Evolutionary conservation across 345 rosid species (phyloP), one percentile per base, ranked within the genome.

Genomic region (Alliaria petiolata): DNA sequence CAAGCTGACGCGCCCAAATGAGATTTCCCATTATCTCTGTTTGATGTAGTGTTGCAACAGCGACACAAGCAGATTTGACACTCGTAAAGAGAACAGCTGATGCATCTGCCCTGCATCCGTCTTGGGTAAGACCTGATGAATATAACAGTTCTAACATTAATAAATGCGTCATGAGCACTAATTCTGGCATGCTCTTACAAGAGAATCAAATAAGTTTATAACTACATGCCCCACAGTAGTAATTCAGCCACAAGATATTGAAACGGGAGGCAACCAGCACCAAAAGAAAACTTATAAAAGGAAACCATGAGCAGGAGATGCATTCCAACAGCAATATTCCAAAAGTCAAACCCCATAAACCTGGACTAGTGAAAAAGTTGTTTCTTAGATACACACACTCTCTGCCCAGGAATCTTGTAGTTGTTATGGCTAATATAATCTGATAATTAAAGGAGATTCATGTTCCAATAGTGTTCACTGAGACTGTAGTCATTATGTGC

Each of bases 1-100:
- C 99, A 26, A 95, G 86, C 82, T 95, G 97, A 15, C 97, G 89
- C 33, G 96, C 97, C 99, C 99, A 95, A 50, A 95, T 81, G 76
- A 62, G 35, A 57, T 81, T 85, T 26, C 91, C 97, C 25, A 77
- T 81, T 44, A 91, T 80, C 53, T 82, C 82, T 65, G 85, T 89
- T 68, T 85, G 91, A 81, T 91, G 99, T 28, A 91, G 63, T 61
- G 38, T 47, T 47, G 65, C 78, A 72, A 91, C 90, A 65, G 86
- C 83, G 34, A 82, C 80, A 39, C 91, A 82, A 43, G 99, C 97
- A 49, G 82, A 85, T 74, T 83, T 89, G 70, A 93, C 90, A 81
- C 97, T 88, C 1, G 87, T 70, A 69, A 83, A 93, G 50, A 89
- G 90, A 66, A 93, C 81, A 66, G 97, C 95, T 58, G 97, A 93